These are phyloP conservation scores for Penicillium crustosum DNA, from an alignment of 2,329 filamentous ascomycete species.

Conservation along the genomic window DNA sequence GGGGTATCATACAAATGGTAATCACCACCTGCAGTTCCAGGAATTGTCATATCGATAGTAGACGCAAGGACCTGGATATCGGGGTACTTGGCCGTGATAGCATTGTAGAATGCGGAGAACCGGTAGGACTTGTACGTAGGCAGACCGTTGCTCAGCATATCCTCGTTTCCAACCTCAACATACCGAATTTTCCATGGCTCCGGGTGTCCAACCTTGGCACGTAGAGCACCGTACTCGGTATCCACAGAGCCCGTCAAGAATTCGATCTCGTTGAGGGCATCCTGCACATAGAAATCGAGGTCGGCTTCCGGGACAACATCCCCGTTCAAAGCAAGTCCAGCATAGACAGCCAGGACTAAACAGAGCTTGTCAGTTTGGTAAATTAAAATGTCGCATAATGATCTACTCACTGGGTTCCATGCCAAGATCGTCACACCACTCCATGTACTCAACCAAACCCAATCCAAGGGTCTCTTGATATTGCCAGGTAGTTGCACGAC, in stretches of 20 bases:
- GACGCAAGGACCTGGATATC: constrained; percentile 51
- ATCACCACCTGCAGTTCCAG: constrained; percentile 28
- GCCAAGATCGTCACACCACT: constrained; percentile 49
- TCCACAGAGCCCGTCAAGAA: constrained; percentile 28
- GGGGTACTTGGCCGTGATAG: constrained; percentile 57
- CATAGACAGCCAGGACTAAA: constrained; percentile 45
- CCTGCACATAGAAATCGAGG: constrained; percentile 36
- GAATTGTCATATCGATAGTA: constrained; percentile 29
- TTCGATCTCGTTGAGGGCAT: constrained; percentile 38
- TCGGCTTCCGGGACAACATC: constrained; percentile 38
- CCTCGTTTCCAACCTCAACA: constrained; percentile 69
- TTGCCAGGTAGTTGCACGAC: constrained; percentile 42
- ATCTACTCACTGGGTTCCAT: constrained; percentile 38
- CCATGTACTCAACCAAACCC: constrained; percentile 50
- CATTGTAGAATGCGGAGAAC: constrained; percentile 60
- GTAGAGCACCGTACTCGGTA: constrained; percentile 45
- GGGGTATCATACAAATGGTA: constrained; percentile 56
- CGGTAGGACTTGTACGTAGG: constrained; percentile 55
- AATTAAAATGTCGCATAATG: not conserved
- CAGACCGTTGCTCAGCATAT: constrained; percentile 57
- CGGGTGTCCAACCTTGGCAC: constrained; percentile 60
- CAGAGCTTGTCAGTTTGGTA: not conserved
- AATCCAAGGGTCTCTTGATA: constrained; percentile 49
- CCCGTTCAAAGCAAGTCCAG: constrained; percentile 46
- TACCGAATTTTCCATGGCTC: constrained; percentile 61